These are phyloP conservation scores for Escovopsis sp. DNA, from an alignment of 2,329 filamentous ascomycete genomes.

Conservation along the genomic window DNA sequence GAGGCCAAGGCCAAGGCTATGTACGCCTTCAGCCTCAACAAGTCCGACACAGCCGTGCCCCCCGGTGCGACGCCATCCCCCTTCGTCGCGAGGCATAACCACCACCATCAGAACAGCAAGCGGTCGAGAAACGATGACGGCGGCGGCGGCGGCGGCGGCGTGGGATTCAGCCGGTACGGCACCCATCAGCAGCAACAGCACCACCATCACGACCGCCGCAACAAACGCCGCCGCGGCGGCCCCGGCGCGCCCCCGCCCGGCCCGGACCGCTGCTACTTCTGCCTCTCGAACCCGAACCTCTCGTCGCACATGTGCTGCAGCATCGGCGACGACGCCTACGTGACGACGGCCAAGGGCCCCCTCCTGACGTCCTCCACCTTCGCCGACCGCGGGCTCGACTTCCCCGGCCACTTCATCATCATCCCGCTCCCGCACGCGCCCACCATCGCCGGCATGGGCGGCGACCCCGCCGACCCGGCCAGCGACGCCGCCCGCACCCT, in stretches of 20 bases:
- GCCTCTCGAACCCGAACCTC: slow-evolving; percentile 71
- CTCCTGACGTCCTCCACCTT: slow-evolving; percentile 61
- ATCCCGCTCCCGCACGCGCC: slow-evolving; percentile 75
- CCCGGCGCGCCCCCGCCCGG: slow-evolving; percentile 50
- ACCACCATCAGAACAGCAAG: slow-evolving; percentile 31
- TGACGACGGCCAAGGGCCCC: slow-evolving; percentile 86
- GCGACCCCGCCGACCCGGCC: slow-evolving; percentile 34
- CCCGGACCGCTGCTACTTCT: slow-evolving; percentile 85
- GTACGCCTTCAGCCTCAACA: slow-evolving; percentile 63
- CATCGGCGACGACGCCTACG: slow-evolving; percentile 74
- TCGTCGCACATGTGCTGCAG: slow-evolving; percentile 80
- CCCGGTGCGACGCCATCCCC: slow-evolving; percentile 63
- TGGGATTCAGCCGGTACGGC: slow-evolving; percentile 37
- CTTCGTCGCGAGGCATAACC: slow-evolving; percentile 31
- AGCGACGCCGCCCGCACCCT: slow-evolving; percentile 47
- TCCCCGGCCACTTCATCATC: slow-evolving; percentile 79
- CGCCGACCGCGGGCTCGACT: slow-evolving; percentile 45
- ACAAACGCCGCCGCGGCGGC: slow-evolving; percentile 30
- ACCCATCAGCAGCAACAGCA: slow-evolving; percentile 21
- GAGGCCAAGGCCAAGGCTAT: slow-evolving; percentile 62
- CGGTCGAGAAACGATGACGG: slow-evolving; percentile 33
- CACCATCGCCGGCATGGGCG: slow-evolving; percentile 50
- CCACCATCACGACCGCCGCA: slow-evolving; percentile 26
- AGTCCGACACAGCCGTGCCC: slow-evolving; percentile 49
- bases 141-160: too few relatives aligned